Evolutionary conservation across 1,284 basidiomycete species (phyloP).

Genomic region (Calocybe gambosa): DNA sequence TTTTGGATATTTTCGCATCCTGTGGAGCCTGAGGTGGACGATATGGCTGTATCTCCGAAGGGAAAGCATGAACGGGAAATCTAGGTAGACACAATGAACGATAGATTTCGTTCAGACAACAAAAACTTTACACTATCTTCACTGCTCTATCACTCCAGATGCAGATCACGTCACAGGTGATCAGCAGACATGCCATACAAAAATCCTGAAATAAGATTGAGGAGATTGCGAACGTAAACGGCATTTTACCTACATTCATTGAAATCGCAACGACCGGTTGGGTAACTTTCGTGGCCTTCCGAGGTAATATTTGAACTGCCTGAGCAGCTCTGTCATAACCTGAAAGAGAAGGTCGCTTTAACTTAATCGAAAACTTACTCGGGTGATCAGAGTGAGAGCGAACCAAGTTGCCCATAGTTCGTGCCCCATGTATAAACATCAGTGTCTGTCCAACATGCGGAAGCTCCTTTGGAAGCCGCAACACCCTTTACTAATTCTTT

Average conservation of each 20-base stretch:
- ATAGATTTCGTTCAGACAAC: slow-evolving; percentile 3
- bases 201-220: slow-evolving; percentile 51
- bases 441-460: slow-evolving; percentile 84
- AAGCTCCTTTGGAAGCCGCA: slow-evolving; percentile 84
- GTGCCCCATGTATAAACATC: slow-evolving; percentile 96
- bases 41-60: slow-evolving; percentile 71
- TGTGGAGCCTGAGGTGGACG: slow-evolving; percentile 70
- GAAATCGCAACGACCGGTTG: slow-evolving; percentile 66
- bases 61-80: slow-evolving; percentile 67
- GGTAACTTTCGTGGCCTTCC: slow-evolving; percentile 77
- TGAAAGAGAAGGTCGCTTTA: slow-evolving; percentile 20
- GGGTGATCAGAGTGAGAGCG: slow-evolving; percentile 10
- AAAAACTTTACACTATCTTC: slow-evolving; percentile 56
- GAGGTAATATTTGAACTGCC: slow-evolving; percentile 74
- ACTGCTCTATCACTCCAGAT: slow-evolving; percentile 74
- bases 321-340: slow-evolving; percentile 74
- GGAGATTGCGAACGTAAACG: slow-evolving; percentile 3
- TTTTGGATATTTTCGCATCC: slow-evolving; percentile 72
- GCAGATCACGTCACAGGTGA: slow-evolving; percentile 75
- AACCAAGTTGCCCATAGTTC: slow-evolving; percentile 89
- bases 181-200: slow-evolving; percentile 76
- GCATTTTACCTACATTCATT: slow-evolving; percentile 51
- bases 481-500: slow-evolving; percentile 79
- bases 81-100: slow-evolving; percentile 27
- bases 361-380: background rate